These are phyloP conservation scores for Hanseniaspora singularis DNA, from an alignment of 805 yeast species.

Conservation along the genomic window DNA sequence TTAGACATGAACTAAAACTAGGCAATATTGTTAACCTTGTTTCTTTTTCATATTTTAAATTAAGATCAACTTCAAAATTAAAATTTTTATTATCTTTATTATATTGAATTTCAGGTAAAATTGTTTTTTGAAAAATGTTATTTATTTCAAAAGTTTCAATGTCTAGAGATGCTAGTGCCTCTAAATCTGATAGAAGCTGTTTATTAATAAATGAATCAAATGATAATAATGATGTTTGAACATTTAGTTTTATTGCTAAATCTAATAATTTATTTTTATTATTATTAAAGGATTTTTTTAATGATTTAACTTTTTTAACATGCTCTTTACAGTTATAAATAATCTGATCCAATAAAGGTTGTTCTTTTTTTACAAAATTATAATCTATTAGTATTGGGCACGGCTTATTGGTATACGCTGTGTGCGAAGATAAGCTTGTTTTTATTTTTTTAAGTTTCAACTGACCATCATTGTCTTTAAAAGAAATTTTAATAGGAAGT, in stretches of 20 bases:
- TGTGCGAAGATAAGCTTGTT: neutral
- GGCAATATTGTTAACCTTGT: conserved; percentile 46
- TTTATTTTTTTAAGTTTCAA: neutral
- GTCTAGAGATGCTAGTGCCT: neutral
- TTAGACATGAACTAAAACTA: conserved; percentile 48
- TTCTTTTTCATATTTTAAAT: conserved; percentile 34
- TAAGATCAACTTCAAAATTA: conserved; percentile 29
- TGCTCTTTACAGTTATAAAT: neutral
- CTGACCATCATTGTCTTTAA: too few species aligned
- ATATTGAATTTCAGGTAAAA: conserved; percentile 17
- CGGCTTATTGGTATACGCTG: neutral
- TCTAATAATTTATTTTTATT: neutral
- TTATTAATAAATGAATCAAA: neutral
- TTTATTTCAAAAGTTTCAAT: neutral
- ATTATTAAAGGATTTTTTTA: neutral
- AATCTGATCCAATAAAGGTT: neutral
- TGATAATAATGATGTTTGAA: neutral
- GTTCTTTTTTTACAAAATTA: neutral
- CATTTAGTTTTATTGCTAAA: neutral
- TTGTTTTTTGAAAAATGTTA: conserved; percentile 21
- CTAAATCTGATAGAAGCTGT: neutral
- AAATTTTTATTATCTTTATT: conserved; percentile 28
- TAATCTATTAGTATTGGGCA: neutral
- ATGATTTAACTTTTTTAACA: neutral
- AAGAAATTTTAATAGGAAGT: neutral